Base-by-base conservation (phyloP, 2,329 filamentous ascomycete genomes). In the Tolypocladium sp. region DNA sequence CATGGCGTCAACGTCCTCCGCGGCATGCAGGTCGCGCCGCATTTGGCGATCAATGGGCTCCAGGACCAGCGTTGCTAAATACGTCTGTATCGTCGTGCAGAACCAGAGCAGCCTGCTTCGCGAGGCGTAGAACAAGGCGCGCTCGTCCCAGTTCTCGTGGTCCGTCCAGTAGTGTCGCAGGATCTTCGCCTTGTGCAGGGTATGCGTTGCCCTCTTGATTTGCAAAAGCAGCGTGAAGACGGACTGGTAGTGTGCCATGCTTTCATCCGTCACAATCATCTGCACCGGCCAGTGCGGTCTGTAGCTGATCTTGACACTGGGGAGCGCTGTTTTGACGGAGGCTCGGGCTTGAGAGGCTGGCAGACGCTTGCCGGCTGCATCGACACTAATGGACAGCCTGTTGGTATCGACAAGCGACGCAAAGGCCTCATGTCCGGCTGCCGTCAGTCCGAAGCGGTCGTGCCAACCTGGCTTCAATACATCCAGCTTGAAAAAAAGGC, bases 1-100 rank as follows among this genome's bases (percentile, higher is more conserved):
- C 90, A 97, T 95, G 33, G 82, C 82, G 68, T 97, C 91, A 12
- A 97, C 84, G 64, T 93, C 91, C 33, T 81, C 78, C 0, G 90
- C 85, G 7, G 76, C 74, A 17, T 74, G 72, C 57, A 97, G 79
- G 0, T 80, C 76, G 2, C 72, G 69, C 7, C 76, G 75, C 76
- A 97, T 82, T 37, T 78, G 76, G 2, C 72, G 67, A 2, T 80
- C 82, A 27, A 85, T 79, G 0, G 85, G 82, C 0, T 80, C 81
- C 1, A 96, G 78, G 1, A 92, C 89, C 2, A 91, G 80, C 20
- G 85, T 87, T 4, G 86, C 87, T 5, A 96, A 75, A 68, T 96
- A 94, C 10, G 86, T 86, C 66, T 91, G 87, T 1, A 96, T 67
- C 0, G 82, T 84, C 63, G 87, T 88, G 63, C 84, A 83, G 72